Evolutionary conservation across 2,329 filamentous ascomycete species (phyloP).

Genomic region (Hypomyces perniciosus): DNA sequence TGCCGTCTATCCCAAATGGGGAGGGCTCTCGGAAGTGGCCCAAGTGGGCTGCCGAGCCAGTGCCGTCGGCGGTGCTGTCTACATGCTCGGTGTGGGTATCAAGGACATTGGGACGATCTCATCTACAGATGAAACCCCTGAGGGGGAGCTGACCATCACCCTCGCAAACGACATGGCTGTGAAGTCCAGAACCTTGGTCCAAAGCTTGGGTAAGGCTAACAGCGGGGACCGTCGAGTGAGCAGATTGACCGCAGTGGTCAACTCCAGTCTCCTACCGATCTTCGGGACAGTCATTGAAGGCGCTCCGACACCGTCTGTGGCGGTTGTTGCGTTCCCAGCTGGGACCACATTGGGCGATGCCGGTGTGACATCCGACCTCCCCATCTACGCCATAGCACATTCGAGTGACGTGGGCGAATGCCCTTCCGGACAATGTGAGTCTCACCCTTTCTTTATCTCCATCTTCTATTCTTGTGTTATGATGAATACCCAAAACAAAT

Average conservation of each 20-base stretch:
- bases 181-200: conserved; percentile 49
- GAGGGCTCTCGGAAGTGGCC: conserved; percentile 78
- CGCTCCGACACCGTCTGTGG: conserved; percentile 67
- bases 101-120: conserved; percentile 23
- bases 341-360: conserved; percentile 35
- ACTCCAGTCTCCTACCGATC: conserved; percentile 56
- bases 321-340: conserved; percentile 60
- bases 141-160: conserved; percentile 35
- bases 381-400: conserved; percentile 63
- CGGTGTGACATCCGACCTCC: conserved; percentile 33
- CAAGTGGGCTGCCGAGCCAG: conserved; percentile 88
- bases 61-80: conserved; percentile 85
- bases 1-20: conserved; percentile 88
- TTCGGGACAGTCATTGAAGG: conserved; percentile 71
- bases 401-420: conserved; percentile 92
- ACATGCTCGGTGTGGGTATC: conserved; percentile 73
- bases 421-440: conserved; percentile 84
- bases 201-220: conserved; percentile 30
- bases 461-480: conserved; percentile 46
- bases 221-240: conserved; percentile 36
- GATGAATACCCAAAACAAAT: conserved; percentile 68
- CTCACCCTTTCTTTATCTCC: conserved; percentile 13
- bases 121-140: conserved; percentile 16
- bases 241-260: conserved; percentile 63
- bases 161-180: conserved; percentile 55